Evolutionary conservation across 2,329 filamentous ascomycete genomes (phyloP).

Genomic region (Albophoma yamanashiensis): DNA sequence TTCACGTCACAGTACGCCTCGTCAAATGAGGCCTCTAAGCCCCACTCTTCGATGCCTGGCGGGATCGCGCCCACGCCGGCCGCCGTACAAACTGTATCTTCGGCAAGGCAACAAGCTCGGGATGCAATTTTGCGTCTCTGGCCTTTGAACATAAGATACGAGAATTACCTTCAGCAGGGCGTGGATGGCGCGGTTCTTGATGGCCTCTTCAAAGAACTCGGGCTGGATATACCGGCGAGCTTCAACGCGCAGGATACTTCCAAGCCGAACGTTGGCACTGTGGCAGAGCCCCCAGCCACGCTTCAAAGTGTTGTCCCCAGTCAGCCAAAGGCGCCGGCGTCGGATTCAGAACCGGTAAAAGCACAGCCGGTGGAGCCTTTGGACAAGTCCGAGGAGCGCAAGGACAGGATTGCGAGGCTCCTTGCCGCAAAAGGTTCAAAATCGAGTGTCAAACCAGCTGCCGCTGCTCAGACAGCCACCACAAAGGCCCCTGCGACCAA

Average conservation of each 20-base stretch:
- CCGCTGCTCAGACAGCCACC: slow-evolving; percentile 3
- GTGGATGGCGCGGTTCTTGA: slow-evolving; percentile 53
- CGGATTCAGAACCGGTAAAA: neutral
- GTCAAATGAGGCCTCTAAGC: neutral
- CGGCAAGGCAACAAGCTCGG: slow-evolving; percentile 49
- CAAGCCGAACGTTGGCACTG: neutral
- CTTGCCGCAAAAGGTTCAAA: slow-evolving; percentile 63
- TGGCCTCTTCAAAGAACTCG: slow-evolving; percentile 57
- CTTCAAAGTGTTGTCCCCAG: neutral
- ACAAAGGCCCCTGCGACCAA: neutral
- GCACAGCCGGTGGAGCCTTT: neutral
- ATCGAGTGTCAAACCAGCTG: slow-evolving; percentile 8
- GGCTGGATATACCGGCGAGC: slow-evolving; percentile 33
- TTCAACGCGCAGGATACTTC: neutral
- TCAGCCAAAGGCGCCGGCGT: neutral
- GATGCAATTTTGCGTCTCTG: slow-evolving; percentile 56
- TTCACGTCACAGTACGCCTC: neutral
- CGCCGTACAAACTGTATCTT: slow-evolving; percentile 6
- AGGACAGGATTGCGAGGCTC: slow-evolving; percentile 66
- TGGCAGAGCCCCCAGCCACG: neutral
- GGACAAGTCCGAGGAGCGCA: slow-evolving; percentile 50
- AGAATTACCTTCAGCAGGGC: slow-evolving; percentile 63
- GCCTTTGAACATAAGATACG: slow-evolving; percentile 59
- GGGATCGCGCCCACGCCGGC: neutral
- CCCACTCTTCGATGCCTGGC: too few relatives aligned